These are phyloP conservation scores for Penicillium nucicola DNA, from an alignment of 495 filamentous ascomycete species.

Conservation along the genomic window DNA sequence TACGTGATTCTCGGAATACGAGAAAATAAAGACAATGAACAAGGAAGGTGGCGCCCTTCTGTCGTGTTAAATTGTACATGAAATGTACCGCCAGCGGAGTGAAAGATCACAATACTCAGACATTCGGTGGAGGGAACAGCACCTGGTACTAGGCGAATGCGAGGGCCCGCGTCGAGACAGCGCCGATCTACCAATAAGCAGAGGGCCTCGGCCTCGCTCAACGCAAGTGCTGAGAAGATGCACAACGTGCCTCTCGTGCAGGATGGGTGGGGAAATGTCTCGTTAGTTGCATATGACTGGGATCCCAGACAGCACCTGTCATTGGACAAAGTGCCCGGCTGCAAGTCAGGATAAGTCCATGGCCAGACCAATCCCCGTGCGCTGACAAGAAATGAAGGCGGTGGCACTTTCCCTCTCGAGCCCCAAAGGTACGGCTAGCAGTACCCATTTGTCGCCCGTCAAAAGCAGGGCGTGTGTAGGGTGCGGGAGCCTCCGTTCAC, in stretches of 20 bases:
- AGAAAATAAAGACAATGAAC: neutral
- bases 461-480: slow-evolving; percentile 29
- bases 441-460: slow-evolving; percentile 39
- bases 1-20: neutral
- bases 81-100: slow-evolving; percentile 2
- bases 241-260: slow-evolving; percentile 10
- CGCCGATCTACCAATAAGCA: slow-evolving; percentile 19
- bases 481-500: slow-evolving; percentile 39
- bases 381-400: slow-evolving; percentile 13
- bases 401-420: slow-evolving; percentile 30
- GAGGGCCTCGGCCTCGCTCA: slow-evolving; percentile 6
- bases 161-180: slow-evolving; percentile 24
- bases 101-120: neutral
- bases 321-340: slow-evolving; percentile 33
- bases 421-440: slow-evolving; percentile 17
- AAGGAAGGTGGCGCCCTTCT: neutral
- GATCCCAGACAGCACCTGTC: slow-evolving; percentile 16
- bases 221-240: slow-evolving; percentile 15
- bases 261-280: slow-evolving; percentile 17
- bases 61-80: neutral
- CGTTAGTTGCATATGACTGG: slow-evolving; percentile 36
- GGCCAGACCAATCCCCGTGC: slow-evolving; percentile 31
- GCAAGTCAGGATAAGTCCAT: slow-evolving; percentile 25
- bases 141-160: slow-evolving; percentile 30
- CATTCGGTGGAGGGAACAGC: slow-evolving; percentile 9